phyloP scores from a whole-genome alignment of 2,329 filamentous ascomycete species.

The Verticillium isaacii region DNA sequence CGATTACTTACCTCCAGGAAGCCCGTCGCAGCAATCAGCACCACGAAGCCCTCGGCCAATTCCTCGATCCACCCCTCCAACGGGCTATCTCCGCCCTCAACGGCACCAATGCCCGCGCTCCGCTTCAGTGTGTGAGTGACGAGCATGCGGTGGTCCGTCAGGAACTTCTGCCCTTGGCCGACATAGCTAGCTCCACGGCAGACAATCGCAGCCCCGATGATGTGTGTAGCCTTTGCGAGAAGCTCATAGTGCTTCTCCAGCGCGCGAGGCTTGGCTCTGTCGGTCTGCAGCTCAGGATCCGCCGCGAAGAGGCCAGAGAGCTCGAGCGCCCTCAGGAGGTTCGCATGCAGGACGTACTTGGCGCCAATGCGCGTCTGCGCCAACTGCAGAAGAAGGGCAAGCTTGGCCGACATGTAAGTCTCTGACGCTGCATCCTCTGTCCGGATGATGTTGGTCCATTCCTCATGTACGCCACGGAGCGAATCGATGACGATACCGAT shows the following conservation, averaged over 20 bases:
- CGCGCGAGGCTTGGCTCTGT: conserved; percentile 63
- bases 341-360: conserved; percentile 80
- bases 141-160: conserved; percentile 75
- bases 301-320: conserved; percentile 81
- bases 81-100: conserved; percentile 21
- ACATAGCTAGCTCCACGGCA: conserved; percentile 80
- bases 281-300: conserved; percentile 87
- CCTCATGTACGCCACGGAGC: conserved; percentile 69
- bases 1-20: conserved; percentile 72
- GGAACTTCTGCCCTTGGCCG: conserved; percentile 72
- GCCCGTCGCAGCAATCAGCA: conserved; percentile 75
- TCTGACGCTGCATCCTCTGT: conserved; percentile 37
- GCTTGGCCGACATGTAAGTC: conserved; percentile 62
- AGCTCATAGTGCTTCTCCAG: conserved; percentile 80
- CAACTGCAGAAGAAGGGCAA: conserved; percentile 78
- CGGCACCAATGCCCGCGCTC: conserved; percentile 68
- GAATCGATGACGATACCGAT: conserved; percentile 86
- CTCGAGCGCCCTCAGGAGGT: conserved; percentile 76
- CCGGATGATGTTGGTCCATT: conserved; percentile 57
- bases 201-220: conserved; percentile 78
- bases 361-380: conserved; percentile 82
- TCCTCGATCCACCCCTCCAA: conserved; percentile 65
- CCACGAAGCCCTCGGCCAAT: conserved; percentile 78
- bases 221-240: conserved; percentile 72
- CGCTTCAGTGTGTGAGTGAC: conserved; percentile 89